phyloP scores from a whole-genome alignment of 2,329 filamentous ascomycete species.

The Dactylellina sp. region DNA sequence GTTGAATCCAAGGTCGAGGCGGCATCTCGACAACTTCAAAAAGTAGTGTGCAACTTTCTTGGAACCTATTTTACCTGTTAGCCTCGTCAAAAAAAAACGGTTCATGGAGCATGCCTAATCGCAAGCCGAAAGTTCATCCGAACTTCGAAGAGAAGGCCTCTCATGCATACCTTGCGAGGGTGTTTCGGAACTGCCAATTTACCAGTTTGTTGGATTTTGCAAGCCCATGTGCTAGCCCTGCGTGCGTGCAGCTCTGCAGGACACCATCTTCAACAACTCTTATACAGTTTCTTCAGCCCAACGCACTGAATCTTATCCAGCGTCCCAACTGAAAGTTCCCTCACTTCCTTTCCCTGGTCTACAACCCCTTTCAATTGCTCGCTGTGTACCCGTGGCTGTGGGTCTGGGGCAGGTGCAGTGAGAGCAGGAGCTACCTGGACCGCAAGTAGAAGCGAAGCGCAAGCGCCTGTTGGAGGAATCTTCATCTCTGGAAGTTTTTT shows the following conservation, averaged over 20 bases:
- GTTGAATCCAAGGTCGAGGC: background rate
- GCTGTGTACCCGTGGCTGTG: conserved; percentile 41
- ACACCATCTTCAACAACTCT: conserved; percentile 44
- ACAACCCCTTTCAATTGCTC: conserved; percentile 38
- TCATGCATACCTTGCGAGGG: conserved; percentile 17
- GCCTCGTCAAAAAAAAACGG: background rate
- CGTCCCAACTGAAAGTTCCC: conserved; percentile 36
- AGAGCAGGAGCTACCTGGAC: conserved; percentile 39
- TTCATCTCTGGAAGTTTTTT: conserved; percentile 23
- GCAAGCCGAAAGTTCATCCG: conserved; percentile 33
- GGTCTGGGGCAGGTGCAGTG: conserved; percentile 41
- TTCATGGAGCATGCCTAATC: conserved; percentile 8
- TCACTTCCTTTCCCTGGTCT: conserved; percentile 42
- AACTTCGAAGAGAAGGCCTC: conserved; percentile 22
- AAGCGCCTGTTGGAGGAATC: conserved; percentile 33
- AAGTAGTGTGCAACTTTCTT: too few species aligned
- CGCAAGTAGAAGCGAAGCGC: conserved; percentile 37
- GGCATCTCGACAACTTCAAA: too few species aligned
- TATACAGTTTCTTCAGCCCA: conserved; percentile 51
- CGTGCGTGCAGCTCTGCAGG: conserved; percentile 6
- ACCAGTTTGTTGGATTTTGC: conserved; percentile 34
- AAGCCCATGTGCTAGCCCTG: conserved; percentile 10
- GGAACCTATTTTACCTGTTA: background rate
- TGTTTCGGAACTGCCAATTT: conserved; percentile 20
- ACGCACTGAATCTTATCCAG: conserved; percentile 40